Base-by-base conservation (phyloP, 768 basidiomycete species). In the Pisolithus orientalis region DNA sequence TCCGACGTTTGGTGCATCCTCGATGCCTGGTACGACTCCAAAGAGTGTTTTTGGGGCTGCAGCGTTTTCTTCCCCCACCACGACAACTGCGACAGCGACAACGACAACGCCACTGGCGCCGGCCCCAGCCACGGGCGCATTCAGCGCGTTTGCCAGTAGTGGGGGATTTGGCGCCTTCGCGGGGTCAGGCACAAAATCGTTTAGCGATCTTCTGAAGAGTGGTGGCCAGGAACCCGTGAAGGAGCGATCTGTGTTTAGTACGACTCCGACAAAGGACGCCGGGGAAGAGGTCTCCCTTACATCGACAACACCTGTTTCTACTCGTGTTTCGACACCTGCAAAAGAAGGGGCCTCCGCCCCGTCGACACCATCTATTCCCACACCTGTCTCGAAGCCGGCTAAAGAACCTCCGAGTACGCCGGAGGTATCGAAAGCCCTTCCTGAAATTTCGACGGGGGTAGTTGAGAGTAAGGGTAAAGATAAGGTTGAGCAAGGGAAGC, bases 181-280 rank as follows among this genome's bases (percentile, higher is more conserved):
- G 13, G 75, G 75, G 1, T 48, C 69, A 4, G 53, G 69, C 1
- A 68, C 71, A 34, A 79, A 76, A 57, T 79, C 86, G 0, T 90
- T 85, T 57, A 66, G 71, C n/a, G 82, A 87, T 28, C 60, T 88
- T 44, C 66, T 87, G 52, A 78, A 80, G 61, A 64, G 57, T 14
- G 70, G 60, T 42, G 70, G 67, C 43, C 62, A 63, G 39, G 50
- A 69, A 32, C 56, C 63, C 6, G 55, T 62, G 9, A 63, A 62
- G 24, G 24, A 51, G 24, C 32, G 51, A 14, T 55, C 63, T 17
- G 63, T 65, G 14, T 59, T 44, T 14, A 63, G 51, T 1, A 52
- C 54, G 28, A 40, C 44, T 27, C 44, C 61, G 39, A 17, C 32
- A 34, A 34, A 34, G 32, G 32, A 34, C 10, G 32, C 13, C 32